Base-by-base conservation (phyloP, 2,329 filamentous ascomycete genomes). In the Ceratocystis smalleyi region DNA sequence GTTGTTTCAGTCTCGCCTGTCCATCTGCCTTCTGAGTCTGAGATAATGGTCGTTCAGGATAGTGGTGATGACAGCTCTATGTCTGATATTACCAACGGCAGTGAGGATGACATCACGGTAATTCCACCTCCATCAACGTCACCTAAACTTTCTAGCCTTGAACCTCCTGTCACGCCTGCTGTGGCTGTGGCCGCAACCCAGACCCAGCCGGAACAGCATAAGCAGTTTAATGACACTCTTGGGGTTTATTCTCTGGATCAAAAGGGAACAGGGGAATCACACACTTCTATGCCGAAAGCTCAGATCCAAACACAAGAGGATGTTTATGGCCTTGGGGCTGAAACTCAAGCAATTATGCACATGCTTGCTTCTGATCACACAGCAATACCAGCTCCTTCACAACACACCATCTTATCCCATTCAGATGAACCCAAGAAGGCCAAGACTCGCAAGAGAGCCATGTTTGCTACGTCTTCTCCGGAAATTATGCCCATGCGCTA, bases 281-380 rank as follows among this genome's bases (percentile, higher is more conserved):
- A 55, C 27, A 2, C 27, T 59, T 19, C n/a, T 45, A 5, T 15
- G 12, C 22, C 54, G 12, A 12, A 24, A 45, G 3, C 32, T 8
- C 32, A 40, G 17, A 43, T 19, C 12, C 63, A 54, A 59, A 35
- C 22, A 30, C 49, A 68, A 5, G 64, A 68, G 5, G 61, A 67
- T 7, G 19, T 68, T 67, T 70, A 73, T 67, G 43, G 69, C 22
- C 69, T 69, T 5, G 72, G 74, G 3, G 68, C 68, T 2, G 72
- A 72, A 68, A 76, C 74, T 1, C 64, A 66, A 24, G 64, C 64
- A 10, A 45, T 60, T 19, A 45, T 66, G 12, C 57, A 66, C 24
- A 45, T 66, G 30, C 22, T 66, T 5, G 35, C 64, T 6, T 17
- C 40, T n/a, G 12, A 47, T 24, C 43, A 51, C 22, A 2, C 62